Percentiles rank a stretch among this genome's conserved stretches.
Conservation (phyloP, 768 basidiomycete species). For the Arthromyces matolae region DNA sequence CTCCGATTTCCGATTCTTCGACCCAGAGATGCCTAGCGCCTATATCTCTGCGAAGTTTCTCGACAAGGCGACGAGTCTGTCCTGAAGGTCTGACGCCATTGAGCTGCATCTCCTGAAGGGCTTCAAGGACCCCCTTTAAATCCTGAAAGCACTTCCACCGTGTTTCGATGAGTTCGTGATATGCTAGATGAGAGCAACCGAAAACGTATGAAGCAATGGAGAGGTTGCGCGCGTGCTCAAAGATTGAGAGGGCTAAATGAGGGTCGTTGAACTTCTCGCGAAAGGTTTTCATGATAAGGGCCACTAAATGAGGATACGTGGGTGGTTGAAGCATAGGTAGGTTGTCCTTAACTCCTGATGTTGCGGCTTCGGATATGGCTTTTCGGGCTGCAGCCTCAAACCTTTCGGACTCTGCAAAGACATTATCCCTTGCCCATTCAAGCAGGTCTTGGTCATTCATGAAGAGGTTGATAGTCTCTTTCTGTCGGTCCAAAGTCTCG, state of each 20-base stretch:
- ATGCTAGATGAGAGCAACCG: conserved; percentile 84
- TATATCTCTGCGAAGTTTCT: conserved; percentile 60
- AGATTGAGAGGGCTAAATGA: conserved; percentile 76
- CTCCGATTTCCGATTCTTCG: conserved; percentile 43
- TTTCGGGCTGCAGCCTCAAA: conserved; percentile 46
- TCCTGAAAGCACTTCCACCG: conserved; percentile 85
- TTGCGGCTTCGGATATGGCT: conserved; percentile 28
- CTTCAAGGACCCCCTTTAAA: conserved; percentile 65
- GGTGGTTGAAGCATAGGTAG: conserved; percentile 50
- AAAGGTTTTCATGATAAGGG: conserved; percentile 72
- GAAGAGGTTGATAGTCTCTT: conserved; percentile 71
- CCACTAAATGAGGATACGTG: conserved; percentile 72
- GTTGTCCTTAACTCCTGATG: conserved; percentile 21
- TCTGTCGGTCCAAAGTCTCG: conserved; percentile 61
- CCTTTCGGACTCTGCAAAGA: conserved; percentile 58
- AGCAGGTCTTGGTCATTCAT: conserved; percentile 66
- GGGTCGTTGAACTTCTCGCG: conserved; percentile 78
- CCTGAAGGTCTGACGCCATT: conserved; percentile 70
- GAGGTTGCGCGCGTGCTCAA: conserved; percentile 70
- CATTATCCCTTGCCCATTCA: conserved; percentile 65
- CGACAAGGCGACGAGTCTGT: conserved; percentile 58
- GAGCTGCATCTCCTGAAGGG: conserved; percentile 76
- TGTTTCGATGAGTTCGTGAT: conserved; percentile 86
- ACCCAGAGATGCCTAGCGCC: conserved; percentile 51
- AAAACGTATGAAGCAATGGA: conserved; percentile 82